phyloP scores from a whole-genome alignment of 257 asterid species.

The Sherardia arvensis region DNA sequence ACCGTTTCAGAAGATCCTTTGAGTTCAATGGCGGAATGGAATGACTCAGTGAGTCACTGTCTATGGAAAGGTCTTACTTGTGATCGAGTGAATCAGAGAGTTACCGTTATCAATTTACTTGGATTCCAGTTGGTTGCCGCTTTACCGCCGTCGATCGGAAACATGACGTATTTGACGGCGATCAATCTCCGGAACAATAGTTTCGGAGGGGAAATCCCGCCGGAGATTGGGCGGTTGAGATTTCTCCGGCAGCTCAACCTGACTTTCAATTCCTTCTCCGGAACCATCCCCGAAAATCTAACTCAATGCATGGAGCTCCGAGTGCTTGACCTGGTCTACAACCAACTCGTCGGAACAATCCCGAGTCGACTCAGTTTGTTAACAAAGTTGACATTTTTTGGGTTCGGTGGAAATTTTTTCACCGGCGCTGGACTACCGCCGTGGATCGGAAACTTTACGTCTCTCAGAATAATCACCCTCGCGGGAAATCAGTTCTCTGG shows the following conservation, averaged over 20 bases:
- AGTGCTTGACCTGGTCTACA: slow-evolving; percentile 13
- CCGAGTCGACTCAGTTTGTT: slow-evolving; percentile 14
- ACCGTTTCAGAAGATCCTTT: slow-evolving; percentile 4
- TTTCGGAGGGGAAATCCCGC: slow-evolving; percentile 18
- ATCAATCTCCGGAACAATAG: slow-evolving; percentile 16
- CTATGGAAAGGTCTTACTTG: slow-evolving; percentile 23
- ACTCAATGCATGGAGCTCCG: slow-evolving; percentile 17
- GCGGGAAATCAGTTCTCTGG: slow-evolving; percentile 10
- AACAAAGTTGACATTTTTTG: slow-evolving; percentile 4
- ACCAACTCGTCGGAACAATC: slow-evolving; percentile 11
- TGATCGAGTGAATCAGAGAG: slow-evolving; percentile 5
- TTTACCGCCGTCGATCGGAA: slow-evolving; percentile 14
- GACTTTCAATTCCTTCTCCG: slow-evolving; percentile 13
- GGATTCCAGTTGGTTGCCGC: slow-evolving; percentile 13
- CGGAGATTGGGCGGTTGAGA: slow-evolving; percentile 14
- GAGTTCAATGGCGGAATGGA: not conserved
- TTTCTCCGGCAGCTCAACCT: slow-evolving; percentile 15
- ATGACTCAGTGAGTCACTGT: slow-evolving; percentile 15
- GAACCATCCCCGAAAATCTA: slow-evolving; percentile 17
- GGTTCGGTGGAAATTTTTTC: slow-evolving; percentile 12
- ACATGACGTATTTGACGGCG: slow-evolving; percentile 13
- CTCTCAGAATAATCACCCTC: slow-evolving; percentile 7
- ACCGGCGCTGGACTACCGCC: slow-evolving; percentile 19
- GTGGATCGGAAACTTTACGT: slow-evolving; percentile 17
- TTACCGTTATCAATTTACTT: slow-evolving; percentile 10